Percentiles rank a stretch among this genome's conserved stretches.
These are phyloP conservation scores for Tylopilus sp. DNA, from an alignment of 768 basidiomycete species.

Conservation along the genomic window DNA sequence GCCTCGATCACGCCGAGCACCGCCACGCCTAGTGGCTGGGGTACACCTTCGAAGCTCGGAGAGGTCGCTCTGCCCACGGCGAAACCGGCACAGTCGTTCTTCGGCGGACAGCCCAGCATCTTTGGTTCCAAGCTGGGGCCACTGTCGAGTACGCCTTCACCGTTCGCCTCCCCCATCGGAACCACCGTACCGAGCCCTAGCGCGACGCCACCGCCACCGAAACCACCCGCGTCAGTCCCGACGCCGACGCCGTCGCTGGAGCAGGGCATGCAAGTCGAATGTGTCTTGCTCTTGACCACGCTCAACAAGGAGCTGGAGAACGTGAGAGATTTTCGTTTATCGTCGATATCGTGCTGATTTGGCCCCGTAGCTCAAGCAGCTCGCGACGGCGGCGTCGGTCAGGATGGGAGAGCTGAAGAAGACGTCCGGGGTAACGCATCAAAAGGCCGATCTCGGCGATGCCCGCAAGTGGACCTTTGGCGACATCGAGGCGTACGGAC, in stretches of 20 bases:
- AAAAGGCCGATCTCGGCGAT: constrained; percentile 45
- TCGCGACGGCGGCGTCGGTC: constrained; percentile 38
- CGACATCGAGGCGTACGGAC: constrained; percentile 52
- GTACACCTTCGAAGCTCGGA: constrained; percentile 4
- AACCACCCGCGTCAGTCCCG: constrained; percentile 3
- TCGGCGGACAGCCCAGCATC: constrained; percentile 10
- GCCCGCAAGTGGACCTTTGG: constrained; percentile 50
- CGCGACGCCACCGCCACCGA: constrained; percentile 2
- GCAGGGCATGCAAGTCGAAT: constrained; percentile 69
- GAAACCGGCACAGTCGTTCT: constrained; percentile 6
- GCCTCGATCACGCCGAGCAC: constrained; percentile 11
- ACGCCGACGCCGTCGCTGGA: constrained; percentile 33
- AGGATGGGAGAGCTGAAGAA: constrained; percentile 37
- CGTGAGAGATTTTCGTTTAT: constrained; percentile 40
- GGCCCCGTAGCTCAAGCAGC: constrained; percentile 38
- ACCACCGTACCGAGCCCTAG: neutral
- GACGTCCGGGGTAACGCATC: constrained; percentile 36
- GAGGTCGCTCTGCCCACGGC: neutral
- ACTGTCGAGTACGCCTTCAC: constrained; percentile 1
- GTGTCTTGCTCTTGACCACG: constrained; percentile 43
- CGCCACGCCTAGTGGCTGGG: neutral
- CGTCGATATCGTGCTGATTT: neutral
- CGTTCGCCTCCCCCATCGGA: neutral
- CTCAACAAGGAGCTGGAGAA: constrained; percentile 53
- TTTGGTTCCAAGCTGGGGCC: constrained; percentile 4